A percentile compares a stretch with the other conserved stretches of the same genome.
Evolutionary conservation across 192 early-diverging fungal species (phyloP).

Genomic region (Linnemannia schmuckeri): DNA sequence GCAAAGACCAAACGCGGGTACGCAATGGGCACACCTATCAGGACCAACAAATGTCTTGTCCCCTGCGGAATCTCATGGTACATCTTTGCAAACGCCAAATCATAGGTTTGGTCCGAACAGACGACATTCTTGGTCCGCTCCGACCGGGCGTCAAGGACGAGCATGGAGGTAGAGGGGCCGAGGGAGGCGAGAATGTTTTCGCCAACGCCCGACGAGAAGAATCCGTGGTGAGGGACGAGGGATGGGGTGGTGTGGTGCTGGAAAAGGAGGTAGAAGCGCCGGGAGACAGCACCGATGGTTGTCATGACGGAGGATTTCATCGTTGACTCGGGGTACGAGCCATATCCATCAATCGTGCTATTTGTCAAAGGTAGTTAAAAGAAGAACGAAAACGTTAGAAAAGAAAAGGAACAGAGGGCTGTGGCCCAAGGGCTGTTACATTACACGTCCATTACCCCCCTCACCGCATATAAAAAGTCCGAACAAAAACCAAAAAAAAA

Average conservation of each 20-base stretch:
- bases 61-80: slow-evolving; percentile 67
- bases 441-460: background rate
- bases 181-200: slow-evolving; percentile 77
- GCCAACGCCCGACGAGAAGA: slow-evolving; percentile 60
- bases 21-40: slow-evolving; percentile 81
- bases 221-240: slow-evolving; percentile 72
- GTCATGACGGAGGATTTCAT: slow-evolving; percentile 31
- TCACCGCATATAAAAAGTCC: background rate
- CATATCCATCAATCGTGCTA: slow-evolving; percentile 84
- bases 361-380: background rate
- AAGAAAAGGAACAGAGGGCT: background rate
- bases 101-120: slow-evolving; percentile 70
- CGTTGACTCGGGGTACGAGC: slow-evolving; percentile 80
- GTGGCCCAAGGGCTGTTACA: background rate
- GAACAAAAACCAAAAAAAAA: slow-evolving; percentile 15
- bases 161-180: slow-evolving; percentile 72
- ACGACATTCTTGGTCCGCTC: slow-evolving; percentile 78
- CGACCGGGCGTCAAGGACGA: slow-evolving; percentile 81
- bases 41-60: slow-evolving; percentile 77
- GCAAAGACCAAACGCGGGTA: slow-evolving; percentile 81
- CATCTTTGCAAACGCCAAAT: slow-evolving; percentile 71
- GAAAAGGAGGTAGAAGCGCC: slow-evolving; percentile 86
- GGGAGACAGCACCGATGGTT: slow-evolving; percentile 65
- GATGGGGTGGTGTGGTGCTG: slow-evolving; percentile 82
- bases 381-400: background rate